phyloP scores from a whole-genome alignment of 345 rosid species.

The Eucalyptus regnans region DNA sequence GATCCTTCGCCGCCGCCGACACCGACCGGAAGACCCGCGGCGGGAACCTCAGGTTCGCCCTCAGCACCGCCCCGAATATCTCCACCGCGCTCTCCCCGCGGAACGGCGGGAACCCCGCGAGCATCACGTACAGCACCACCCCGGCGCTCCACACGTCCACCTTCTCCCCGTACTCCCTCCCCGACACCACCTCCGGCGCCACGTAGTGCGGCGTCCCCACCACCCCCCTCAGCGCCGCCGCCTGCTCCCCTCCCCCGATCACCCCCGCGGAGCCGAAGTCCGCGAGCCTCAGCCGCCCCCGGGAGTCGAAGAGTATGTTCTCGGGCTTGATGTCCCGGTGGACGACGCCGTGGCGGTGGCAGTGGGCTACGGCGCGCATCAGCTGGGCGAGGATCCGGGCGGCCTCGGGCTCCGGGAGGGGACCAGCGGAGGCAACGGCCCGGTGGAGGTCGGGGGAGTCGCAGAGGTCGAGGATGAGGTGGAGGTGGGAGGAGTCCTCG shows the following conservation, averaged over 20 bases:
- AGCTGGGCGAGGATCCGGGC: conserved; percentile 36
- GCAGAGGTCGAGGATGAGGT: conserved; percentile 61
- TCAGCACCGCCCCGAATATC: conserved; percentile 44
- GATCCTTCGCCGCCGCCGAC: conserved; percentile 37
- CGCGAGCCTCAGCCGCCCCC: conserved; percentile 25
- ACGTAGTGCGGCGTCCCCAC: conserved; percentile 91
- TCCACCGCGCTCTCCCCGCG: conserved; percentile 34
- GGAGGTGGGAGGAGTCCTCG: conserved; percentile 18
- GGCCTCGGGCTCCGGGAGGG: conserved; percentile 32
- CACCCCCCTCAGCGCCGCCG: conserved; percentile 22
- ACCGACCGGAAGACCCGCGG: conserved; percentile 15
- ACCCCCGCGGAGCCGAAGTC: conserved; percentile 79
- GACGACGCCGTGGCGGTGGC: conserved; percentile 51
- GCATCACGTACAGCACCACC: conserved; percentile 56
- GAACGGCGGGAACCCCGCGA: conserved; percentile 54
- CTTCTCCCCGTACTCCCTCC: conserved; percentile 58
- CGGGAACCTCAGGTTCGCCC: conserved; percentile 54
- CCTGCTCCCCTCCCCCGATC: conserved; percentile 11
- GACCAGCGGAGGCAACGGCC: conserved; percentile 1
- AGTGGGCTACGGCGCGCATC: conserved; percentile 54
- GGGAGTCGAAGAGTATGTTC: conserved; percentile 41
- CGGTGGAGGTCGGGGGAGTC: conserved; percentile 46
- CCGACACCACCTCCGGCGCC: conserved; percentile 75
- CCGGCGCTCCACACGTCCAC: conserved; percentile 89
- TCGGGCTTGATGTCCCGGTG: conserved; percentile 89